These are phyloP conservation scores for Chondrus crispus DNA, from an alignment of 23 red algal species.

Conservation along the genomic window DNA sequence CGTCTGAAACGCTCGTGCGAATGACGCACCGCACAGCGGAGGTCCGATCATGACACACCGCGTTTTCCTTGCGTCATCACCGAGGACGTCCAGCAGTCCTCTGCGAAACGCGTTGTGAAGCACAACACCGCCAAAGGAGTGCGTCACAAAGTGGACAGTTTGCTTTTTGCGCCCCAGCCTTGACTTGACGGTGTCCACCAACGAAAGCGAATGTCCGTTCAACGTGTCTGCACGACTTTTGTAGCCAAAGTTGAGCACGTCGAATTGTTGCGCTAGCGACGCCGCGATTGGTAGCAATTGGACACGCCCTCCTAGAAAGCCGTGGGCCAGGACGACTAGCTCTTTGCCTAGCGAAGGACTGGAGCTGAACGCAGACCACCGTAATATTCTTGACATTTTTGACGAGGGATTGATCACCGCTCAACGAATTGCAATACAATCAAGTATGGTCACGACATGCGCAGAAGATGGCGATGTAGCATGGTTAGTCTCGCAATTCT, in stretches of 20 bases:
- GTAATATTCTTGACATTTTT: too few relatives aligned
- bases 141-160: conserved; percentile 53
- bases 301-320: conserved; percentile 47
- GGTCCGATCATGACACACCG: conserved; percentile 53
- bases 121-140: conserved; percentile 63
- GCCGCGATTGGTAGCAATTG: conserved; percentile 51
- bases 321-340: conserved; percentile 54
- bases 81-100: conserved; percentile 13
- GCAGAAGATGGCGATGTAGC: too few relatives aligned
- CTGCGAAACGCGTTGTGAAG: conserved; percentile 43
- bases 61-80: neutral
- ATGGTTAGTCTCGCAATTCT: too few relatives aligned
- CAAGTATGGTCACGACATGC: too few relatives aligned
- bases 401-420: too few relatives aligned
- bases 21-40: conserved; percentile 28
- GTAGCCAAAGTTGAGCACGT: conserved; percentile 67
- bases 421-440: neutral
- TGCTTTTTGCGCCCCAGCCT: neutral
- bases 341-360: too few relatives aligned
- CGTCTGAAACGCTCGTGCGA: conserved; percentile 51
- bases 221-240: conserved; percentile 28
- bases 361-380: too few relatives aligned
- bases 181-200: conserved; percentile 27
- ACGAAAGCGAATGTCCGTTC: conserved; percentile 16
- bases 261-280: conserved; percentile 23